phyloP scores from a whole-genome alignment of 1,284 basidiomycete species.

The Peniophora sp. region DNA sequence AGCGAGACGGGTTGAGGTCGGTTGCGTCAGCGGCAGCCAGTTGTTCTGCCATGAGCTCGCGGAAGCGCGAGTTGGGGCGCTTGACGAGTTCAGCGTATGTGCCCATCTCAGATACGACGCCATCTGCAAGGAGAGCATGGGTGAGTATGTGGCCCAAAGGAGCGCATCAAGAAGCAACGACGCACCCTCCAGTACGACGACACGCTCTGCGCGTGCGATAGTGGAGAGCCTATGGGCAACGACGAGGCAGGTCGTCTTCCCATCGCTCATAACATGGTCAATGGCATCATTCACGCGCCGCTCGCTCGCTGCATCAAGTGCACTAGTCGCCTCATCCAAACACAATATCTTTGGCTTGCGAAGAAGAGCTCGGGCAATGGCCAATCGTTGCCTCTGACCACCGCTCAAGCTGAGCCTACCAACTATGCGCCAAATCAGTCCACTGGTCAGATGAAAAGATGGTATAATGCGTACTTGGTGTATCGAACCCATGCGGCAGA shows the following conservation, averaged over 20 bases:
- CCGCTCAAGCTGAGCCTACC: constrained; percentile 70
- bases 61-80: constrained; percentile 67
- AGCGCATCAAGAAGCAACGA: background rate
- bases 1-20: constrained; percentile 2
- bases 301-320: constrained; percentile 87
- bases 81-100: constrained; percentile 74
- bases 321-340: constrained; percentile 79
- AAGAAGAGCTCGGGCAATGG: constrained; percentile 76
- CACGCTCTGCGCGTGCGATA: constrained; percentile 77
- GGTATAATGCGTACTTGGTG: constrained; percentile 45
- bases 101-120: constrained; percentile 78
- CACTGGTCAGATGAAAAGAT: constrained; percentile 29
- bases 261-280: constrained; percentile 71
- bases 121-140: constrained; percentile 35
- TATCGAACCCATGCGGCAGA: constrained; percentile 82
- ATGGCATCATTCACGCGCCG: constrained; percentile 87
- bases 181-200: constrained; percentile 79
- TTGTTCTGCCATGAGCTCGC: constrained; percentile 82
- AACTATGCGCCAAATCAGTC: constrained; percentile 33
- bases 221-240: constrained; percentile 85
- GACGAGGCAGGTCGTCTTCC: constrained; percentile 81
- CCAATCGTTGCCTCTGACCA: constrained; percentile 55
- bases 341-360: constrained; percentile 80
- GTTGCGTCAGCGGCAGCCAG: constrained; percentile 42
- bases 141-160: no score